Conservation (phyloP, 1,284 basidiomycete species). For the Tilletiaria anomala region DNA sequence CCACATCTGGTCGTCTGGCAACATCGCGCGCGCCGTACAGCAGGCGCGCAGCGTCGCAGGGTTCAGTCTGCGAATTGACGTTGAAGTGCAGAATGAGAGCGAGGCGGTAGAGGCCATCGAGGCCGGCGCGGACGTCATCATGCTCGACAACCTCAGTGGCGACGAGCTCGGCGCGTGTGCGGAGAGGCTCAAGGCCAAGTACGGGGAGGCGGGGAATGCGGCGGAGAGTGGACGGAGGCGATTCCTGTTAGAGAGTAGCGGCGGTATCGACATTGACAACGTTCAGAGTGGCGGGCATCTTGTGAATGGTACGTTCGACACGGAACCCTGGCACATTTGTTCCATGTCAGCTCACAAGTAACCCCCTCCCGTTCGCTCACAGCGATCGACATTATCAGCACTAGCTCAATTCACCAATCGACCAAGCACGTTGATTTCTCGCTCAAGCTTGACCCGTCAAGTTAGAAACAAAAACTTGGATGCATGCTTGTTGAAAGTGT, state of each 20-base stretch:
- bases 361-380: neutral
- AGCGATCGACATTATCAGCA: slow-evolving; percentile 37
- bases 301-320: slow-evolving; percentile 11
- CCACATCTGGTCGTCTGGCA: slow-evolving; percentile 86
- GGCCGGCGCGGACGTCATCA: slow-evolving; percentile 90
- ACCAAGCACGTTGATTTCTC: slow-evolving; percentile 38
- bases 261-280: slow-evolving; percentile 32
- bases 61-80: slow-evolving; percentile 81
- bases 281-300: slow-evolving; percentile 22
- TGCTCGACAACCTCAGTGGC: slow-evolving; percentile 57
- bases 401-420: slow-evolving; percentile 34
- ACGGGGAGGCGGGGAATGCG: neutral
- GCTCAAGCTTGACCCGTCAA: slow-evolving; percentile 35
- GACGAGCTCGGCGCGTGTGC: slow-evolving; percentile 24
- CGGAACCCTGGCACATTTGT: neutral
- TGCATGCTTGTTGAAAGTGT: too few relatives aligned
- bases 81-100: slow-evolving; percentile 73
- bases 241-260: slow-evolving; percentile 32
- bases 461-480: too few relatives aligned
- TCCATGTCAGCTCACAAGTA: neutral
- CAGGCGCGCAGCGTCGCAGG: slow-evolving; percentile 77
- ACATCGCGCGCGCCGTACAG: slow-evolving; percentile 72
- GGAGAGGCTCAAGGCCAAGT: slow-evolving; percentile 14
- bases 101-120: slow-evolving; percentile 92
- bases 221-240: neutral